These are phyloP conservation scores for Colletotrichum lentis DNA, from an alignment of 2,329 filamentous ascomycete species.

Conservation along the genomic window DNA sequence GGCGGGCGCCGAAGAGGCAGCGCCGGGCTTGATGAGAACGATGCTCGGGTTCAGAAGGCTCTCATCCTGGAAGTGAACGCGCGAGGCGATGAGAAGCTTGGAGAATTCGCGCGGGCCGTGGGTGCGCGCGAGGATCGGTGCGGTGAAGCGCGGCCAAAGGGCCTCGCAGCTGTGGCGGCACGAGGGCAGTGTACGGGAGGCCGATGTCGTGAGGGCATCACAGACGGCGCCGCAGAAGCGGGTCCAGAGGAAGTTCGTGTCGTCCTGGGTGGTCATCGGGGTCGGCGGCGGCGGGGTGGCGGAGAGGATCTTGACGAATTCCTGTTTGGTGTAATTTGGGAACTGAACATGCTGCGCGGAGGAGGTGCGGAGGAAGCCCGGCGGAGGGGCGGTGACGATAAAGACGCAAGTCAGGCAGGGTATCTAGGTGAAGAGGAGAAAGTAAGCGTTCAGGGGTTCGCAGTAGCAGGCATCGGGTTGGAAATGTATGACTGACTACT, in stretches of 20 bases:
- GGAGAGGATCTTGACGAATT: constrained; percentile 81
- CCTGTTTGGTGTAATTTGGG: constrained; percentile 80
- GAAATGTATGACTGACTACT: constrained; percentile 61
- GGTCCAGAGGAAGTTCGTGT: constrained; percentile 75
- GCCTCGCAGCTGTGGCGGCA: constrained; percentile 75
- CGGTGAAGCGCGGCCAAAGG: constrained; percentile 86
- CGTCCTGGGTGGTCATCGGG: constrained; percentile 60
- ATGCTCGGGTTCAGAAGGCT: constrained; percentile 72
- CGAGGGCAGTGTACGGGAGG: constrained; percentile 78
- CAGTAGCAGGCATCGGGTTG: constrained; percentile 29
- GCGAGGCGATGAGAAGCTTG: constrained; percentile 76
- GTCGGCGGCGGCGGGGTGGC: constrained; percentile 55
- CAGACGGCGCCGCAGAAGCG: constrained; percentile 86
- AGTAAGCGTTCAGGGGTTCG: constrained; percentile 23
- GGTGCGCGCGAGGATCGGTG: constrained; percentile 77
- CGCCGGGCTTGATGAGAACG: constrained; percentile 45
- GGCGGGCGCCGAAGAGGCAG: not conserved
- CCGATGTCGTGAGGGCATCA: constrained; percentile 83
- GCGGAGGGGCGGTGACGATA: constrained; percentile 75
- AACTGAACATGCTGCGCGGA: constrained; percentile 79
- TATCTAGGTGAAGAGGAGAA: constrained; percentile 63
- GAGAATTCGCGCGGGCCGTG: constrained; percentile 83
- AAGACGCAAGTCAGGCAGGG: constrained; percentile 80
- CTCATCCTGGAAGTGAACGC: constrained; percentile 77
- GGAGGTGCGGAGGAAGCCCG: constrained; percentile 73